Evolutionary conservation across 768 basidiomycete species (phyloP).

Genomic region (Termitomyces sp.): DNA sequence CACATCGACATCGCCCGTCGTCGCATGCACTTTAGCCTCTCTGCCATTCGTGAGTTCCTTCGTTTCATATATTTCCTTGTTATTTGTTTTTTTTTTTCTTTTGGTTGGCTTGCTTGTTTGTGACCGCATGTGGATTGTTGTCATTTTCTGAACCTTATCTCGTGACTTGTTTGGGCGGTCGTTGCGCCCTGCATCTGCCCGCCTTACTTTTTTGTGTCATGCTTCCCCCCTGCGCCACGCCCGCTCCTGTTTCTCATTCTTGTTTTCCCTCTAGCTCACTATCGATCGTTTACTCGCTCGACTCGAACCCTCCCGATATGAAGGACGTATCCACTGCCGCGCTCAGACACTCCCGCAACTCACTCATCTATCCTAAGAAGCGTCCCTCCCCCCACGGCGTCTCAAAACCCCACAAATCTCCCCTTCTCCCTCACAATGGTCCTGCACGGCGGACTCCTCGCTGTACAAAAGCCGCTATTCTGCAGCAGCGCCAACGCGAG

Average conservation of each 20-base stretch:
- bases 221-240: constrained; percentile 14
- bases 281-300: constrained; percentile 38
- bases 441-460: constrained; percentile 58
- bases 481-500: constrained; percentile 65
- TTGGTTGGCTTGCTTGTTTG: background rate
- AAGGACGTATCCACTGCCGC: constrained; percentile 66
- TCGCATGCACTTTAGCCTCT: constrained; percentile 35
- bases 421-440: constrained; percentile 43
- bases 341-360: constrained; percentile 55
- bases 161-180: constrained; percentile 2
- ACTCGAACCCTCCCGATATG: constrained; percentile 52
- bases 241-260: constrained; percentile 16
- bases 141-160: constrained; percentile 10
- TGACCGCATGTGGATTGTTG: constrained; percentile 3
- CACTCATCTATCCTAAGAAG: constrained; percentile 75
- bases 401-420: constrained; percentile 59
- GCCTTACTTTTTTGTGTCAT: constrained; percentile 15
- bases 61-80: constrained; percentile 5
- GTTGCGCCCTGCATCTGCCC: background rate
- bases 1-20: constrained; percentile 19
- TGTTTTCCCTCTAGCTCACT: constrained; percentile 29
- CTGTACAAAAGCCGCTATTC: constrained; percentile 51
- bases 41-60: constrained; percentile 30
- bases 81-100: background rate
- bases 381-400: constrained; percentile 80